A percentile compares a stretch with the other conserved stretches of the same genome.
phyloP scores from a whole-genome alignment of 768 basidiomycete genomes.

The Lentinula guzmanii region DNA sequence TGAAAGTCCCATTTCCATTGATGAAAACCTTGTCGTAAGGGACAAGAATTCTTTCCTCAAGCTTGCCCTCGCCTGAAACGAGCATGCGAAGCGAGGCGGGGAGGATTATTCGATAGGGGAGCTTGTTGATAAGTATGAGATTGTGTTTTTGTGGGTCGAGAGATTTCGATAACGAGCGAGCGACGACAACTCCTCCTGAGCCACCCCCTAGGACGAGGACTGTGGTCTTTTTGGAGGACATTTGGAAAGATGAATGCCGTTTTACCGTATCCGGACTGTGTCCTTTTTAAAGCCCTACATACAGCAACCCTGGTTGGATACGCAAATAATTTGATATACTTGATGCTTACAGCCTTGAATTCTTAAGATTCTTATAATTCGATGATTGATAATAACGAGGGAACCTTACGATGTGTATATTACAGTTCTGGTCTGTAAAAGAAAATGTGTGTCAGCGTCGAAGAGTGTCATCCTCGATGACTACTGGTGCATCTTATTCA shows the following conservation, averaged over 20 bases:
- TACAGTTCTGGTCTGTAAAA: neutral
- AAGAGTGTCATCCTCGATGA: neutral
- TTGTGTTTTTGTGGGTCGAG: constrained; percentile 43
- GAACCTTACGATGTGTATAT: neutral
- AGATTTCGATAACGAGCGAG: constrained; percentile 40
- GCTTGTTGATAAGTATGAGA: constrained; percentile 48
- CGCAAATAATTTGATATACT: neutral
- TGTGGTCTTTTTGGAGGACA: neutral
- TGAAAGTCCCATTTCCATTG: constrained; percentile 38
- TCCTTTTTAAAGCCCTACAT: neutral
- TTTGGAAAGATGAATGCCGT: neutral
- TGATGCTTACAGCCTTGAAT: neutral
- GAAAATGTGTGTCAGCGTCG: neutral
- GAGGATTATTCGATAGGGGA: constrained; percentile 43
- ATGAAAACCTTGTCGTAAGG: constrained; percentile 37
- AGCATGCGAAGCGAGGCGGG: constrained; percentile 48
- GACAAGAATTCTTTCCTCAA: constrained; percentile 27
- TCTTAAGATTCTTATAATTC: too few species aligned
- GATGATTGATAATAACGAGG: neutral
- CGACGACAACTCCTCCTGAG: constrained; percentile 38
- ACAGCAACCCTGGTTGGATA: too few species aligned
- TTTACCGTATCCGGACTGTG: neutral
- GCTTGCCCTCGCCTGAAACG: constrained; percentile 34
- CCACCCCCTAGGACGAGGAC: constrained; percentile 56
- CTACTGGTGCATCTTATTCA: too few species aligned